A percentile compares a stretch with the other conserved stretches of the same genome.
phyloP scores from a whole-genome alignment of 768 basidiomycete genomes.

The Rhizopogon vesiculosus region DNA sequence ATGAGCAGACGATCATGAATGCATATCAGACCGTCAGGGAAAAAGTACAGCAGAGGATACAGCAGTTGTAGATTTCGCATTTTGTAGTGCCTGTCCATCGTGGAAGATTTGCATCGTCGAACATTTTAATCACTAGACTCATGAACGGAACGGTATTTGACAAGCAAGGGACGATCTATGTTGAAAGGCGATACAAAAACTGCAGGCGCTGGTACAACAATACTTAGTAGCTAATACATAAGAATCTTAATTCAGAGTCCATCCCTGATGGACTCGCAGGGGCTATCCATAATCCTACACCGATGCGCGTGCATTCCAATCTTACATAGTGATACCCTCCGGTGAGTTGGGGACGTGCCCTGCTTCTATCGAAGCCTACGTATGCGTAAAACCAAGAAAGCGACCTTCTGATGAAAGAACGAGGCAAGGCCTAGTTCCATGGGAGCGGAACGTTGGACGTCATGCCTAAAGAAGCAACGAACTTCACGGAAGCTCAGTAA shows the following conservation, averaged over 20 bases:
- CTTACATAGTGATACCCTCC: neutral
- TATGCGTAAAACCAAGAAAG: neutral
- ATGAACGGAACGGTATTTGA: too few species aligned
- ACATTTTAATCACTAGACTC: too few species aligned
- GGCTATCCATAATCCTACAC: neutral
- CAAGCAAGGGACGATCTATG: neutral
- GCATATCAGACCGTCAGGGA: conserved; percentile 90
- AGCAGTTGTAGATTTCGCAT: conserved; percentile 49
- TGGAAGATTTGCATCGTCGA: neutral
- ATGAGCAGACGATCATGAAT: conserved; percentile 93
- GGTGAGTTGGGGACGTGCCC: neutral
- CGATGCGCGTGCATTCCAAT: neutral
- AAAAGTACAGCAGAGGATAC: conserved; percentile 78
- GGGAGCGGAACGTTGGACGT: neutral
- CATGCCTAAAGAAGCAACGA: neutral
- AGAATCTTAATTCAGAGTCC: neutral
- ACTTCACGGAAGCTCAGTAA: neutral
- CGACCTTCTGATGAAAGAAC: neutral
- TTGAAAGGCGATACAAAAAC: neutral
- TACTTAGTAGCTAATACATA: neutral
- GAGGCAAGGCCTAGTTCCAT: neutral
- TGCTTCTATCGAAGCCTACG: neutral
- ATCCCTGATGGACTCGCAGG: neutral
- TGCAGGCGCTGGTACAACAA: neutral
- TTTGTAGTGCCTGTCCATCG: conserved; percentile 21